These are phyloP conservation scores for Gleditsia sinensis DNA, from an alignment of 306 rosid genomes.

Conservation along the genomic window DNA sequence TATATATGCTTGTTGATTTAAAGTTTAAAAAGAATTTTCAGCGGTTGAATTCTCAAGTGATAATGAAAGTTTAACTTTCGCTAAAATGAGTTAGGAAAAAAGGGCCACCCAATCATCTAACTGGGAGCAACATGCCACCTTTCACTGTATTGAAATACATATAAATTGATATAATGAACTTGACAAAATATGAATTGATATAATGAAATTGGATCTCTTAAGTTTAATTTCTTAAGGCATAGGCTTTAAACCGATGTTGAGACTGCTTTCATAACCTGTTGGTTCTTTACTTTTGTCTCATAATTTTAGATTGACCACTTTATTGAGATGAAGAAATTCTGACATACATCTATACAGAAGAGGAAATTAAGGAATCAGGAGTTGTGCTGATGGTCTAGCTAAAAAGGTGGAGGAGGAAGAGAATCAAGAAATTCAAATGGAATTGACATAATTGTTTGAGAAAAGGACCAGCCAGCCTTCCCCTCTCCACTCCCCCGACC, in stretches of 20 bases:
- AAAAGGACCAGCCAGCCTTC: neutral
- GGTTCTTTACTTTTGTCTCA: neutral
- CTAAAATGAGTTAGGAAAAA: neutral
- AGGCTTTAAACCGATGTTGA: neutral
- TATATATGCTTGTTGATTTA: neutral
- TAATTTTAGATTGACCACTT: too few relatives aligned
- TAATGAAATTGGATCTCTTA: neutral
- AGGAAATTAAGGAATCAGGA: too few relatives aligned
- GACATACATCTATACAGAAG: neutral
- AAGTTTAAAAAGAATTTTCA: neutral
- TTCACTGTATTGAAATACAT: slow-evolving; percentile 11
- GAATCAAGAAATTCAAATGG: neutral
- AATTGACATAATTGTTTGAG: too few relatives aligned
- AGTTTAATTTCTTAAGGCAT: slow-evolving; percentile 5
- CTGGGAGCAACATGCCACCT: neutral
- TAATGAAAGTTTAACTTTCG: neutral
- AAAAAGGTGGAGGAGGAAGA: too few relatives aligned
- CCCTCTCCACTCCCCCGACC: neutral
- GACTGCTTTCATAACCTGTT: neutral
- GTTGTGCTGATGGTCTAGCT: too few relatives aligned
- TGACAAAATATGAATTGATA: slow-evolving; percentile 11
- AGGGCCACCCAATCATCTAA: neutral
- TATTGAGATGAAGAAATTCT: too few relatives aligned
- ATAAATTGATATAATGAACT: neutral
- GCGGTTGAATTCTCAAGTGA: slow-evolving; percentile 14